phyloP scores from a whole-genome alignment of 768 basidiomycete species.

The Hygrophorus russula region DNA sequence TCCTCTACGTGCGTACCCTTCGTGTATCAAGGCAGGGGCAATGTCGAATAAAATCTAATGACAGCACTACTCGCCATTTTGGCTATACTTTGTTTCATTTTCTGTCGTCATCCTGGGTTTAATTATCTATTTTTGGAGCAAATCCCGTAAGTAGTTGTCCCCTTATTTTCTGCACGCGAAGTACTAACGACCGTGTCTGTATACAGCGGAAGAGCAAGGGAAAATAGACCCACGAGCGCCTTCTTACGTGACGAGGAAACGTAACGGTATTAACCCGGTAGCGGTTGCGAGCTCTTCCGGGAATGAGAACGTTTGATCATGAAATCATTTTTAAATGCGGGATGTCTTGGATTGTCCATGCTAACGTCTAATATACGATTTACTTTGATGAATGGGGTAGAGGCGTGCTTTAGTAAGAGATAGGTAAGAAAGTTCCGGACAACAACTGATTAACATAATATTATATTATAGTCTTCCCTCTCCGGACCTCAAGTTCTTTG shows the following conservation, averaged over 20 bases:
- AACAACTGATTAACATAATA: too few relatives aligned
- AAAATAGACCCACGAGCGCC: slow-evolving; percentile 48
- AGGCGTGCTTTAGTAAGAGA: too few relatives aligned
- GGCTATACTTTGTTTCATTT: slow-evolving; percentile 83
- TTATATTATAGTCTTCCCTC: too few relatives aligned
- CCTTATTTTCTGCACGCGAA: not conserved
- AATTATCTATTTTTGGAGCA: slow-evolving; percentile 78
- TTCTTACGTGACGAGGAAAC: slow-evolving; percentile 34
- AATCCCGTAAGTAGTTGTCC: slow-evolving; percentile 49
- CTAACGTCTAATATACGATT: not conserved
- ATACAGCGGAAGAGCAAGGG: slow-evolving; percentile 64
- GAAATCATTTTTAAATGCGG: not conserved
- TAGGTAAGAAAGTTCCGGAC: too few relatives aligned
- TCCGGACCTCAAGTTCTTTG: too few relatives aligned
- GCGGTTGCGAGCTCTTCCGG: not conserved
- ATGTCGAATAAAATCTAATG: not conserved
- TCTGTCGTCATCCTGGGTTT: slow-evolving; percentile 60
- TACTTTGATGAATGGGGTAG: too few relatives aligned
- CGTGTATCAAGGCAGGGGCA: not conserved
- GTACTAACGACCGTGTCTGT: not conserved
- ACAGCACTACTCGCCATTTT: slow-evolving; percentile 74
- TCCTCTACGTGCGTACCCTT: slow-evolving; percentile 34
- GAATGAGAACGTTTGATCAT: not conserved
- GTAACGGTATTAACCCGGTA: slow-evolving; percentile 8
- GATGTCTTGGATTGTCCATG: not conserved